Conservation (phyloP, 768 basidiomycete species). For the Psilocybe azurescens region DNA sequence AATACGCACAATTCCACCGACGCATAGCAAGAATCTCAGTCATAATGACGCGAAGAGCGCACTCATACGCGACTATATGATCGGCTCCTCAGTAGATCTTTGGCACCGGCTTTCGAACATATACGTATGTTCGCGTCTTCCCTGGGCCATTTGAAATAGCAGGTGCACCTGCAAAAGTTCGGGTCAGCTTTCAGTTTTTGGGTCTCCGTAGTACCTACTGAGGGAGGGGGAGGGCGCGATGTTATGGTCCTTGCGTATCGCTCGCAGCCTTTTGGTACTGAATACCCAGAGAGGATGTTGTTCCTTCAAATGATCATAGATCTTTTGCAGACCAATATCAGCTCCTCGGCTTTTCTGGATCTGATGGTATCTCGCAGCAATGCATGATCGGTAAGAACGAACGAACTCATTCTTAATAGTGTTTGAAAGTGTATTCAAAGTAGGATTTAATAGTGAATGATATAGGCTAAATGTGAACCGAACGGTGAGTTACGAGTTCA, state of each 20-base stretch:
- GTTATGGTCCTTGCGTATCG: conserved; percentile 2
- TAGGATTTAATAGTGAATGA: not conserved
- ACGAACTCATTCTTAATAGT: no score
- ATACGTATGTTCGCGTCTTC: not conserved
- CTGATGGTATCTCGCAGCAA: not conserved
- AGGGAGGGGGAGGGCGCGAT: not conserved
- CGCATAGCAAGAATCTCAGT: no score
- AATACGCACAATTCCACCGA: no score
- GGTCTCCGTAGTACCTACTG: not conserved
- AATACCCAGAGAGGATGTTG: conserved; percentile 9
- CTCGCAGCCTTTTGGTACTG: conserved; percentile 8
- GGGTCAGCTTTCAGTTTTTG: not conserved
- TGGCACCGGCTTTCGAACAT: not conserved
- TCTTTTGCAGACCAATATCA: conserved; percentile 6
- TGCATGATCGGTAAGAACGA: not conserved
- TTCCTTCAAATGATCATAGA: conserved; percentile 8
- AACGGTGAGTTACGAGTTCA: no score
- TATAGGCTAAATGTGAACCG: no score
- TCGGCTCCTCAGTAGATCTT: not conserved
- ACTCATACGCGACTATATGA: no score
- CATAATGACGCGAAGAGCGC: no score
- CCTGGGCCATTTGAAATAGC: not conserved
- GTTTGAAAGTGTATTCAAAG: no score
- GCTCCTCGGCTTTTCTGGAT: not conserved
- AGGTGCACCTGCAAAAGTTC: not conserved